phyloP scores from a whole-genome alignment of 805 yeast species.

The Ogataea wickerhamii region DNA sequence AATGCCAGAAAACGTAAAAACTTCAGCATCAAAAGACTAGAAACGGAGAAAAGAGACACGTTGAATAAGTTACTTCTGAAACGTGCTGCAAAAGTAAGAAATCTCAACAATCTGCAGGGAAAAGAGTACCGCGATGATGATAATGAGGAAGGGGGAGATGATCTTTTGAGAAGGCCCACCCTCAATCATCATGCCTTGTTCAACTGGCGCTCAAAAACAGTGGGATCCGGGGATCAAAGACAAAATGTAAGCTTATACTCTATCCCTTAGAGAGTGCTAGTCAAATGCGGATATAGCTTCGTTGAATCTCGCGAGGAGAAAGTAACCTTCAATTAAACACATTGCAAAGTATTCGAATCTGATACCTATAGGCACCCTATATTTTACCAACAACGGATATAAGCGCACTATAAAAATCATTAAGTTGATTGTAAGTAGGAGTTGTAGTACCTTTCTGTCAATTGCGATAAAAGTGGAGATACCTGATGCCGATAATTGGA shows the following conservation, averaged over 20 bases:
- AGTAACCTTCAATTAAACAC: constrained; percentile 60
- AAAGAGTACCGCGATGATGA: constrained; percentile 30
- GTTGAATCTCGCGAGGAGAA: constrained; percentile 44
- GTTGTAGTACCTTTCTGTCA: constrained; percentile 13
- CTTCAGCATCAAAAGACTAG: constrained; percentile 73
- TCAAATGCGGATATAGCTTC: constrained; percentile 8
- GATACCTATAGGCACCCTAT: constrained; percentile 55
- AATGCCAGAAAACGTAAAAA: constrained; percentile 85
- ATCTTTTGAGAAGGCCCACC: constrained; percentile 38
- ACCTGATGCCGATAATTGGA: constrained; percentile 7
- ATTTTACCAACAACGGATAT: constrained; percentile 48
- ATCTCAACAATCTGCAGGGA: constrained; percentile 24
- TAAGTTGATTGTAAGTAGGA: constrained; percentile 42
- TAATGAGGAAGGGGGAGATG: constrained; percentile 9
- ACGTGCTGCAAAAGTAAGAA: constrained; percentile 71
- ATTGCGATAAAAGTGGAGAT: constrained; percentile 8
- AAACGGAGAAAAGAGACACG: constrained; percentile 91
- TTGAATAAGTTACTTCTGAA: constrained; percentile 80
- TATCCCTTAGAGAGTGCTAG: constrained; percentile 2
- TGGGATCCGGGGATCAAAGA: constrained; percentile 14
- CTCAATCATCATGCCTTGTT: constrained; percentile 43
- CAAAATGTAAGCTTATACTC: constrained; percentile 20
- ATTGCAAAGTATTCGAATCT: constrained; percentile 51
- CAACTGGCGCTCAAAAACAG: constrained; percentile 36
- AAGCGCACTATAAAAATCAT: constrained; percentile 46